A percentile compares a stretch with the other conserved stretches of the same genome.
phyloP scores from a whole-genome alignment of 2,329 filamentous ascomycete species.

The Penicillium sp. region DNA sequence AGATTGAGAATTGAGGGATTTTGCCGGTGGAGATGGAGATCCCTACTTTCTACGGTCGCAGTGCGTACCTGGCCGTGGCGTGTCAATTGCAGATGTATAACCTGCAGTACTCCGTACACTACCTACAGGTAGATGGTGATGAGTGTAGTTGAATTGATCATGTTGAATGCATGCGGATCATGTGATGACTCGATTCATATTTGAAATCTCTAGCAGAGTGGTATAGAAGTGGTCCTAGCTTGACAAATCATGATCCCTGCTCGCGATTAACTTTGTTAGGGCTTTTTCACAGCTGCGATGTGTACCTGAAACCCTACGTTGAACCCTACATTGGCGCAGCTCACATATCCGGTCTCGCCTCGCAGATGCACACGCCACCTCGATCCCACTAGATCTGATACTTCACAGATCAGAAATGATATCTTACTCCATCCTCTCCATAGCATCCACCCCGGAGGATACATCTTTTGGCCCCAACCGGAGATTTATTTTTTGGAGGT shows the following conservation, averaged over 20 bases:
- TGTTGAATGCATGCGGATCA: background rate
- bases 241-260: background rate
- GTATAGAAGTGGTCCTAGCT: background rate
- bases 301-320: background rate
- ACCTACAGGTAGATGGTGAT: too few relatives aligned
- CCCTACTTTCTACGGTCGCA: conserved; percentile 13
- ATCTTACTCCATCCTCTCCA: background rate
- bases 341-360: background rate
- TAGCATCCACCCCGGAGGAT: too few relatives aligned
- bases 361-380: conserved; percentile 8
- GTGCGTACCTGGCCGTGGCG: background rate
- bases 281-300: background rate
- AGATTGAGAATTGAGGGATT: conserved; percentile 15
- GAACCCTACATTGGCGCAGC: background rate
- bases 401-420: background rate
- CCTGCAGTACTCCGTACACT: too few relatives aligned
- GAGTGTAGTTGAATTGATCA: background rate
- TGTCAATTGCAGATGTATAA: background rate
- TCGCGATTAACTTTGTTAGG: background rate
- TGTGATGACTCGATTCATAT: background rate
- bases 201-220: too few relatives aligned
- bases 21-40: conserved; percentile 17
- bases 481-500: background rate
- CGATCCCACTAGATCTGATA: conserved; percentile 4
- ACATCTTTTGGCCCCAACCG: background rate